Evolutionary conservation across 2,329 filamentous ascomycete species (phyloP).

Genomic region (Calonectria pteridis): DNA sequence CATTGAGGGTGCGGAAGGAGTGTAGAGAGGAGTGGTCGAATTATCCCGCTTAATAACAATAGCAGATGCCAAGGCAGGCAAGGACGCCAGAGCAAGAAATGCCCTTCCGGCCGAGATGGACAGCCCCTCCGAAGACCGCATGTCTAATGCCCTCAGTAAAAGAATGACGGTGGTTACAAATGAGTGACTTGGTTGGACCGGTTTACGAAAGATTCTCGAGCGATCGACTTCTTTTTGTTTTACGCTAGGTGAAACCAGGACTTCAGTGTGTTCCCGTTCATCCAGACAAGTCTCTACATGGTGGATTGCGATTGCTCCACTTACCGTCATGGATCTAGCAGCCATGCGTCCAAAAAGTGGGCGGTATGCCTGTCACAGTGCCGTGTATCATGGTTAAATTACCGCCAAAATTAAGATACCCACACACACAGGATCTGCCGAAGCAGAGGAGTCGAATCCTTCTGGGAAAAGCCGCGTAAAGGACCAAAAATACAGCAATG

Average conservation of each 20-base stretch:
- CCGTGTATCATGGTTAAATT: background rate
- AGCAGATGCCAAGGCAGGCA: constrained; percentile 28
- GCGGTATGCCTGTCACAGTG: background rate
- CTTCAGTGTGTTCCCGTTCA: background rate
- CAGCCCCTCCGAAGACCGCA: constrained; percentile 24
- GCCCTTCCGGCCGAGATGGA: constrained; percentile 7
- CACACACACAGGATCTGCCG: background rate
- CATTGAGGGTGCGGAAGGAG: background rate
- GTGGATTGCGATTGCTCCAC: background rate
- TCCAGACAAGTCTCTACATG: background rate
- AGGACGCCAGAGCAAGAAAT: constrained; percentile 28
- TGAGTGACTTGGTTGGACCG: constrained; percentile 9
- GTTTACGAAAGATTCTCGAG: background rate
- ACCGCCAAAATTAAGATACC: background rate
- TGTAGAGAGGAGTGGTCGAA: background rate
- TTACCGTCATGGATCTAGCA: background rate
- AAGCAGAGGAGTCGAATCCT: background rate
- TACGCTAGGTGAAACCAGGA: background rate
- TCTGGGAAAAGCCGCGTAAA: background rate
- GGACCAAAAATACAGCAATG: background rate
- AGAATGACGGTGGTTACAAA: constrained; percentile 7
- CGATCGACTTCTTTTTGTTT: background rate
- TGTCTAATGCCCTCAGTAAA: background rate
- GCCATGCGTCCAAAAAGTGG: background rate
- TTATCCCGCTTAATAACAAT: background rate